Conservation (phyloP, 371 early-diverging fungal genomes). For the Mucor mucedo region DNA sequence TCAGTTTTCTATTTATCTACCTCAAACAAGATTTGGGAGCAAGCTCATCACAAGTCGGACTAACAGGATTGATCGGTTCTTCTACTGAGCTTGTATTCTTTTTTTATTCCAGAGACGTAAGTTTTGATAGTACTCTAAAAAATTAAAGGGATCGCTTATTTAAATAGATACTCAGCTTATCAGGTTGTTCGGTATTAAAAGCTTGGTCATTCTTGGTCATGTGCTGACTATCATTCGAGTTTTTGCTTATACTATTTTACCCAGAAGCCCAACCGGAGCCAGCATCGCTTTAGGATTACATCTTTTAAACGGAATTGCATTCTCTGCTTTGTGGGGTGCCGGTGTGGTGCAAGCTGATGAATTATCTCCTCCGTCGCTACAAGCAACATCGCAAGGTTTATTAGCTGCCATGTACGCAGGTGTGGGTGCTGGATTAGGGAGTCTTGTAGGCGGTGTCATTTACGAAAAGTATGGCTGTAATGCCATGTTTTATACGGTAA, state of each 20-base stretch:
- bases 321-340: constrained; percentile 59
- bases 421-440: constrained; percentile 54
- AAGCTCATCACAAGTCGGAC: constrained; percentile 47
- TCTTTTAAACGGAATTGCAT: constrained; percentile 55
- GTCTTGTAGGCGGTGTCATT: constrained; percentile 51
- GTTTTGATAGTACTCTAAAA: constrained; percentile 6
- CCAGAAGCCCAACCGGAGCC: constrained; percentile 52
- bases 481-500: constrained; percentile 55
- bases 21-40: constrained; percentile 54
- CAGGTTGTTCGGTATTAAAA: constrained; percentile 53
- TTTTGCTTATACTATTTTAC: constrained; percentile 55
- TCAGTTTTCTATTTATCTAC: constrained; percentile 55
- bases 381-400: constrained; percentile 60
- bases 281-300: constrained; percentile 52
- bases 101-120: constrained; percentile 59
- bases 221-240: constrained; percentile 54
- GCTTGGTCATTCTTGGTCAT: constrained; percentile 53
- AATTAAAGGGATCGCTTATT: not conserved
- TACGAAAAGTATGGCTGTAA: constrained; percentile 51
- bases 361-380: constrained; percentile 53
- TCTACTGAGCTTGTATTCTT: constrained; percentile 54
- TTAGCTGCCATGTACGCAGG: constrained; percentile 62
- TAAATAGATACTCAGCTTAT: constrained; percentile 37
- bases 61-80: constrained; percentile 56
- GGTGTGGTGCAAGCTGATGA: constrained; percentile 62